Evolutionary conservation across 306 rosid species (phyloP).

Genomic region (Urtica urens): DNA sequence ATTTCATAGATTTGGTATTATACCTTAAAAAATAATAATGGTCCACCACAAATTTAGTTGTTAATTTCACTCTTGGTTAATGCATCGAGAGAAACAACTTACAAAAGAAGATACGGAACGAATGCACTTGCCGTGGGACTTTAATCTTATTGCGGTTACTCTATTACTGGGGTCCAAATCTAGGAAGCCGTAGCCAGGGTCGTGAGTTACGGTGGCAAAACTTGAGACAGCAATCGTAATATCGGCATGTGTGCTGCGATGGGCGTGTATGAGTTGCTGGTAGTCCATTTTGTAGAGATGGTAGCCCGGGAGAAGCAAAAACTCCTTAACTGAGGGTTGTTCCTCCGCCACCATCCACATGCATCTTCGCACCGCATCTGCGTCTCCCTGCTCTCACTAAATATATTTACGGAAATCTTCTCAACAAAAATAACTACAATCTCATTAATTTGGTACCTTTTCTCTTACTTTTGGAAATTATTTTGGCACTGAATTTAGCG

Average conservation of each 20-base stretch:
- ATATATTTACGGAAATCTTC: too few species aligned
- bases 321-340: constrained; percentile 19
- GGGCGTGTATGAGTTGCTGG: constrained; percentile 22
- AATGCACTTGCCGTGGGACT: constrained; percentile 1
- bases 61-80: too few species aligned
- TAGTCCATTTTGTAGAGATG: constrained; percentile 36
- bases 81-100: constrained; percentile 4
- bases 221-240: constrained; percentile 28
- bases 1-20: too few species aligned
- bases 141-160: constrained; percentile 16
- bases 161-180: constrained; percentile 11
- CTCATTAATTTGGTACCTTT: too few species aligned
- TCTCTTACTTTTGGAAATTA: too few species aligned
- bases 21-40: too few species aligned
- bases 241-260: constrained; percentile 16
- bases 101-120: constrained; percentile 8
- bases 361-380: constrained; percentile 36
- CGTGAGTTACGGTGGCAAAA: constrained; percentile 10
- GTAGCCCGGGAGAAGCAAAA: constrained; percentile 32
- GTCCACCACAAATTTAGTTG: too few species aligned
- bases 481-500: too few species aligned
- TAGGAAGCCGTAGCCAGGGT: constrained; percentile 27
- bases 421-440: too few species aligned
- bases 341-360: constrained; percentile 28
- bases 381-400: constrained; percentile 29